These are phyloP conservation scores for Calonectria multiphialidica DNA, from an alignment of 2,329 filamentous ascomycete species.

Conservation along the genomic window DNA sequence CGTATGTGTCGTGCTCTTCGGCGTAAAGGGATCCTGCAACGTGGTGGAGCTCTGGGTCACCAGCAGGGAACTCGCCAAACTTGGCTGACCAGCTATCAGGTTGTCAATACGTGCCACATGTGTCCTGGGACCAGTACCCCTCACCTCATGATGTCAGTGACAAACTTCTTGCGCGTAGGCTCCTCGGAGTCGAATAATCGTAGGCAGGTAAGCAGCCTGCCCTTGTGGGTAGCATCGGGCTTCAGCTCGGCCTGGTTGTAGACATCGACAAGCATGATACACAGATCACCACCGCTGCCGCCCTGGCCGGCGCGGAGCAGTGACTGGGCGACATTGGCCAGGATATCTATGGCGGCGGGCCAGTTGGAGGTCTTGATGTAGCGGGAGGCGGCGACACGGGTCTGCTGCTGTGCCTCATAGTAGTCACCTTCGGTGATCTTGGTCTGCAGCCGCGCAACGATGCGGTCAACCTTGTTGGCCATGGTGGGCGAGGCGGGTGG, in stretches of 20 bases:
- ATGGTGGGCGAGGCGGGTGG: slow-evolving; percentile 38
- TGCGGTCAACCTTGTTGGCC: slow-evolving; percentile 58
- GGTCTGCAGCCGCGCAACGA: slow-evolving; percentile 78
- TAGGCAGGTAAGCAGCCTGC: slow-evolving; percentile 81
- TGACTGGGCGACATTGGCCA: slow-evolving; percentile 85
- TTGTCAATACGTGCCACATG: slow-evolving; percentile 18
- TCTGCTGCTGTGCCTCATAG: slow-evolving; percentile 99
- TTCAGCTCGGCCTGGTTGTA: slow-evolving; percentile 88
- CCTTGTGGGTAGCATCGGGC: slow-evolving; percentile 80
- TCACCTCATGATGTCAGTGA: slow-evolving; percentile 84
- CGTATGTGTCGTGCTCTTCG: slow-evolving; percentile 93
- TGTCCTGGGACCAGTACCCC: slow-evolving; percentile 51
- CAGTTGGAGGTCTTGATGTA: slow-evolving; percentile 93
- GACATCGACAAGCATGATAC: slow-evolving; percentile 88
- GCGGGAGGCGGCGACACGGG: slow-evolving; percentile 92
- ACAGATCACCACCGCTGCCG: slow-evolving; percentile 91
- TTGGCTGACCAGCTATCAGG: slow-evolving; percentile 79
- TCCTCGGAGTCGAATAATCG: slow-evolving; percentile 85
- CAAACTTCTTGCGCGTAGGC: slow-evolving; percentile 92
- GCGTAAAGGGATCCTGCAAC: slow-evolving; percentile 89
- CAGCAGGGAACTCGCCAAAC: slow-evolving; percentile 87
- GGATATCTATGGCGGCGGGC: slow-evolving; percentile 85
- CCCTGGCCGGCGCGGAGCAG: slow-evolving; percentile 94
- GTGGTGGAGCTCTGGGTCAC: slow-evolving; percentile 95
- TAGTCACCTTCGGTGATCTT: slow-evolving; percentile 92